Percentiles rank a stretch among this genome's conserved stretches.
Evolutionary conservation across 176 grass and related monocot species (phyloP).

Genomic region (Phoenix dactylifera): DNA sequence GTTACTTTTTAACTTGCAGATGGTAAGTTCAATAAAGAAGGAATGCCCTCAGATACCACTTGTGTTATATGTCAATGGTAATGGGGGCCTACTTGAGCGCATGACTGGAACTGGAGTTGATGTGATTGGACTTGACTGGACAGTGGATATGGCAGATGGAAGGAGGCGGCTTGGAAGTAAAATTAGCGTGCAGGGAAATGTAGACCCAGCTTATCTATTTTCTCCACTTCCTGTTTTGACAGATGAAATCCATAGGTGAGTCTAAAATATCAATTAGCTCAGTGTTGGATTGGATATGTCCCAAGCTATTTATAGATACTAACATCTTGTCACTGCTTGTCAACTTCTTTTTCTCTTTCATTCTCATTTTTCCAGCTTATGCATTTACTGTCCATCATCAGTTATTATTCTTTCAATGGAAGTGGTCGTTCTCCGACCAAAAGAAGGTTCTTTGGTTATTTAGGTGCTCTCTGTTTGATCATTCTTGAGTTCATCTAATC

Average conservation of each 20-base stretch:
- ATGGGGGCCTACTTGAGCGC: slow-evolving; percentile 81
- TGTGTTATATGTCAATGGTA: slow-evolving; percentile 95
- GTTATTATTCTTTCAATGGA: too few relatives aligned
- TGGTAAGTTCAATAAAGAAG: slow-evolving; percentile 69
- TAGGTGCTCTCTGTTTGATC: too few relatives aligned
- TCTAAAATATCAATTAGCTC: too few relatives aligned
- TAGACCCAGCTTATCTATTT: slow-evolving; percentile 83
- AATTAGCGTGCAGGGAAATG: slow-evolving; percentile 88
- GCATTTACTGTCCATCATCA: too few relatives aligned
- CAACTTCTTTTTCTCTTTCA: too few relatives aligned
- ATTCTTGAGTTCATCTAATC: too few relatives aligned
- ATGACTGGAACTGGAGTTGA: slow-evolving; percentile 78
- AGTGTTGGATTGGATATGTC: too few relatives aligned
- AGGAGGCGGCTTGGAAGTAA: slow-evolving; percentile 68
- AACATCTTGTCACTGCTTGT: too few relatives aligned
- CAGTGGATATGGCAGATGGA: slow-evolving; percentile 94
- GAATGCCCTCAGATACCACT: slow-evolving; percentile 76
- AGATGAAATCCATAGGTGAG: slow-evolving; percentile 88
- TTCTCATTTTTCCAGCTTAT: too few relatives aligned
- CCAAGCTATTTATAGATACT: too few relatives aligned
- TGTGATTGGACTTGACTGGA: slow-evolving; percentile 99
- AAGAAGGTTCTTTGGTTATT: too few relatives aligned
- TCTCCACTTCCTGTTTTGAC: slow-evolving; percentile 62
- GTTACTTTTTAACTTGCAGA: slow-evolving; percentile 45
- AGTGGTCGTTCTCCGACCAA: too few relatives aligned